phyloP scores from a whole-genome alignment of 805 yeast genomes.

The Ogataea wickerhamii region DNA sequence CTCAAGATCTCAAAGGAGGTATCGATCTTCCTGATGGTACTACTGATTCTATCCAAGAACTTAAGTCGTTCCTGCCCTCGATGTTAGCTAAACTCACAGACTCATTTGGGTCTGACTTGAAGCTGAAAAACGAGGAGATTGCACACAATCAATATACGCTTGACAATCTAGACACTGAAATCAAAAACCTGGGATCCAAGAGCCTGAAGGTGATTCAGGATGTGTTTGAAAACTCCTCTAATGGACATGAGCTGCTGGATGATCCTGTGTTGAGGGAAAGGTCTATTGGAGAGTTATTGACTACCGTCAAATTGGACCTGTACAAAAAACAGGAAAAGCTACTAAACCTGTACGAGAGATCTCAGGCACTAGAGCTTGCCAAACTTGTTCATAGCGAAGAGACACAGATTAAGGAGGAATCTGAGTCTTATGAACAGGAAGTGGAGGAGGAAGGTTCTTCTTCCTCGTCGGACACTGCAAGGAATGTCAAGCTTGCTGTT shows the following conservation, averaged over 20 bases:
- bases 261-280: conserved; percentile 25
- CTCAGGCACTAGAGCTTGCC: conserved; percentile 61
- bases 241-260: conserved; percentile 24
- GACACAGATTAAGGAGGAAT: conserved; percentile 15
- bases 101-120: conserved; percentile 24
- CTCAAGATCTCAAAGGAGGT: not conserved
- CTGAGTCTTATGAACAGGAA: conserved; percentile 5
- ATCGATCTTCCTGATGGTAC: conserved; percentile 1
- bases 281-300: conserved; percentile 6
- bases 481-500: conserved; percentile 30
- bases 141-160: conserved; percentile 45
- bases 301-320: conserved; percentile 14
- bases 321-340: conserved; percentile 33
- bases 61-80: conserved; percentile 21
- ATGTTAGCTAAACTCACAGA: conserved; percentile 21
- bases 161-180: conserved; percentile 38
- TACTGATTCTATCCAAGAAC: conserved; percentile 15
- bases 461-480: too few relatives aligned
- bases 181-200: conserved; percentile 27
- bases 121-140: conserved; percentile 49
- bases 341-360: conserved; percentile 45
- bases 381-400: conserved; percentile 55
- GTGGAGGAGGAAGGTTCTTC: conserved; percentile 7
- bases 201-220: conserved; percentile 18
- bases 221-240: conserved; percentile 11